A percentile compares a stretch with the other conserved stretches of the same genome.
phyloP scores from a whole-genome alignment of 2,329 filamentous ascomycete species.

The Pseudogymnoascus sp. region DNA sequence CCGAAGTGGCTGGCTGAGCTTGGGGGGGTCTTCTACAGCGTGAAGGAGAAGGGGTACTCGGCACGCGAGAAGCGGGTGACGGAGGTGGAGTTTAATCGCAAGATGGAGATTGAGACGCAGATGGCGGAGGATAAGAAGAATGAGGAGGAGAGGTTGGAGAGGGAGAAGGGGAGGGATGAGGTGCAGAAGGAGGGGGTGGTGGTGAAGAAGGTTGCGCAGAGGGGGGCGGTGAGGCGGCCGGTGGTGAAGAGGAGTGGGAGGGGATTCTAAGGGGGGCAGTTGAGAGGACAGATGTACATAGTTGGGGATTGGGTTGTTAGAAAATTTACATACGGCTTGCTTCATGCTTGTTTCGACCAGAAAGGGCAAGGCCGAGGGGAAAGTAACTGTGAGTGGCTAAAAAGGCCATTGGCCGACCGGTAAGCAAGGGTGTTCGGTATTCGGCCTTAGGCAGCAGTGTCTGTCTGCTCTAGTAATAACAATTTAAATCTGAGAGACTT shows the following conservation, averaged over 20 bases:
- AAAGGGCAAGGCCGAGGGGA: background rate
- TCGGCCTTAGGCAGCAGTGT: too few relatives aligned
- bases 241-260: constrained; percentile 49
- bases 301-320: background rate
- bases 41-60: constrained; percentile 97
- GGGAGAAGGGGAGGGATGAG: constrained; percentile 40
- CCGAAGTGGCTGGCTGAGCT: constrained; percentile 96
- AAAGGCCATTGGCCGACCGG: too few relatives aligned
- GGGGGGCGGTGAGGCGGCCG: constrained; percentile 56
- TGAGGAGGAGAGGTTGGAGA: constrained; percentile 50
- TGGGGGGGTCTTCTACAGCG: constrained; percentile 91
- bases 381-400: too few relatives aligned
- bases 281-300: background rate
- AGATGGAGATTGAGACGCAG: constrained; percentile 86
- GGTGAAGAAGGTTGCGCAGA: constrained; percentile 52
- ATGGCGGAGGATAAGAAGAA: constrained; percentile 79
- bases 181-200: constrained; percentile 37
- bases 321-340: background rate
- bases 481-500: too few relatives aligned
- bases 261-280: constrained; percentile 29
- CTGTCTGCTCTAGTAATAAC: too few relatives aligned
- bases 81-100: constrained; percentile 85
- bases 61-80: constrained; percentile 77
- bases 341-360: background rate
- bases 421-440: too few relatives aligned